These are phyloP conservation scores for Penicillium pancosmium DNA, from an alignment of 495 filamentous ascomycete genomes.

Conservation along the genomic window DNA sequence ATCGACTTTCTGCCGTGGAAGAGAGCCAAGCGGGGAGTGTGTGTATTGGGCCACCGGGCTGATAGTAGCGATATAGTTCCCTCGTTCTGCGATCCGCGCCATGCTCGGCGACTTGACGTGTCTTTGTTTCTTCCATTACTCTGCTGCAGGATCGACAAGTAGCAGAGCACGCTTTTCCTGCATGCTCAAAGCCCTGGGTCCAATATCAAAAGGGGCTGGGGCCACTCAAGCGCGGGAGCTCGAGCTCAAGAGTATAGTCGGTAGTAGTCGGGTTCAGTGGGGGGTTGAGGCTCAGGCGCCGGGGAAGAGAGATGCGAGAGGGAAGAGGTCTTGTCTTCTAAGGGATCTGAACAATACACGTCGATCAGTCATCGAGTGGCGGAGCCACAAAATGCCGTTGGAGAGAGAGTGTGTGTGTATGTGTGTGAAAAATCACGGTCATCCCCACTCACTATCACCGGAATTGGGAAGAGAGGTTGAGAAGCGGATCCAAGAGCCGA, in stretches of 20 bases:
- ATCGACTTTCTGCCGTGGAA: conserved; percentile 11
- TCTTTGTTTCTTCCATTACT: conserved; percentile 20
- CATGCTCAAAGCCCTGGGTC: conserved; percentile 25
- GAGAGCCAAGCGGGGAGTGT: conserved; percentile 27
- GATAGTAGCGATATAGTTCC: conserved; percentile 47
- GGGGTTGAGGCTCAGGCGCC: neutral
- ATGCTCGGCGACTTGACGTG: conserved; percentile 16
- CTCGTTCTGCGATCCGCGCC: conserved; percentile 32
- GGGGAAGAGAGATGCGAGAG: neutral
- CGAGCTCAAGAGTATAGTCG: neutral
- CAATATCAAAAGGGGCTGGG: conserved; percentile 28
- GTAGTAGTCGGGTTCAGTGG: neutral
- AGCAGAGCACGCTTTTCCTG: conserved; percentile 13
- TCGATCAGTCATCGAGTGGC: conserved; percentile 12
- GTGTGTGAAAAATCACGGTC: neutral
- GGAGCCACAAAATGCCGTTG: conserved; percentile 1
- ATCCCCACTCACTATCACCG: conserved; percentile 13
- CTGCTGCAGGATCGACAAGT: conserved; percentile 8
- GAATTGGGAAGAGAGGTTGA: conserved; percentile 9
- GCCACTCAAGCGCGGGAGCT: neutral
- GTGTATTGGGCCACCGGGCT: conserved; percentile 24
- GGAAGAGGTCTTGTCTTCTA: neutral
- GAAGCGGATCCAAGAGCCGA: conserved; percentile 5
- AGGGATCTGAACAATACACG: conserved; percentile 1
- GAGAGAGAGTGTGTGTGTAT: neutral